phyloP scores from a whole-genome alignment of 768 basidiomycete genomes.

The Leccinum truebloodii region DNA sequence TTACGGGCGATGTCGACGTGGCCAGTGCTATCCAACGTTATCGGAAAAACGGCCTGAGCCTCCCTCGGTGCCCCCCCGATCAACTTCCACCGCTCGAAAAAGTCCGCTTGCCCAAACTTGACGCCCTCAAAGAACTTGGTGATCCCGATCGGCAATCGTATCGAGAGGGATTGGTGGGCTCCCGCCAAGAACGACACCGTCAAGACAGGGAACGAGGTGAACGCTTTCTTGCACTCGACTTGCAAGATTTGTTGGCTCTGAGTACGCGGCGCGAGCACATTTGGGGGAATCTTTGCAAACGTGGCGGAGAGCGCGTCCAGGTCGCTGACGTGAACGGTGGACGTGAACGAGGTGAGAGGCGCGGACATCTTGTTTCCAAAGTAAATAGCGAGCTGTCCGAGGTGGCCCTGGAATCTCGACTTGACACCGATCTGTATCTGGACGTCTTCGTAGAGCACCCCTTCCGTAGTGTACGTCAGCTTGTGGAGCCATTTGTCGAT shows the following conservation, averaged over 20 bases:
- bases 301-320: conserved; percentile 75
- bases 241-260: conserved; percentile 94
- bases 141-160: conserved; percentile 84
- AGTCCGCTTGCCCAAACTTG: conserved; percentile 76
- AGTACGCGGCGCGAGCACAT: conserved; percentile 73
- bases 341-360: conserved; percentile 89
- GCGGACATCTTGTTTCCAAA: conserved; percentile 93
- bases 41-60: conserved; percentile 84
- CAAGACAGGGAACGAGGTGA: conserved; percentile 74
- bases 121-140: conserved; percentile 96
- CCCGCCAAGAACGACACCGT: conserved; percentile 91
- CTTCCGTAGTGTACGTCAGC: conserved; percentile 76
- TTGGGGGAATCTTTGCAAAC: conserved; percentile 90
- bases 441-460: conserved; percentile 93
- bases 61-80: conserved; percentile 96
- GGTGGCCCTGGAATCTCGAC: conserved; percentile 92
- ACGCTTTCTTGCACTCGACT: conserved; percentile 91
- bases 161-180: conserved; percentile 80
- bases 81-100: conserved; percentile 98
- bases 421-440: conserved; percentile 96
- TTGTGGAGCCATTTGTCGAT: conserved; percentile 91
- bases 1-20: conserved; percentile 76
- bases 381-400: conserved; percentile 92
- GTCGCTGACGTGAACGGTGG: conserved; percentile 72
- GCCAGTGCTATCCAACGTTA: conserved; percentile 63